Percentiles rank a stretch among this genome's conserved stretches.
Evolutionary conservation across 1,139 yeast genomes (phyloP).

Genomic region (Hemisphaericaspora subhashii): DNA sequence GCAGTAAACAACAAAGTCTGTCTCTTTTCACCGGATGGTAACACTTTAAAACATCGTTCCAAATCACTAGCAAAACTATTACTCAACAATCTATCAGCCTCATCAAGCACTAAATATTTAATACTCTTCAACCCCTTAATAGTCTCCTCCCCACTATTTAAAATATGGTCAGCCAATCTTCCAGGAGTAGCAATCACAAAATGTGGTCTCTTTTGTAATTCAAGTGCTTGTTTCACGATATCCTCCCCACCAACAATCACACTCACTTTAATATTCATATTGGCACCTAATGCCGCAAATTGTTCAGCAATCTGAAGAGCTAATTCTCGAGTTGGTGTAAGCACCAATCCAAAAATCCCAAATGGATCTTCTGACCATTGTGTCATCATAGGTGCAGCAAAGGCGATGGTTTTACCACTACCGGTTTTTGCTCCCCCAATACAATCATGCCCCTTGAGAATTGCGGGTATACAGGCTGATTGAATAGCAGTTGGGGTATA

Average conservation of each 20-base stretch:
- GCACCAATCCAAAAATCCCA: slow-evolving; percentile 84
- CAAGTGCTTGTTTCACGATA: slow-evolving; percentile 81
- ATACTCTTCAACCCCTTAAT: slow-evolving; percentile 74
- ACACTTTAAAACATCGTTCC: slow-evolving; percentile 62
- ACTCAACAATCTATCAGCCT: slow-evolving; percentile 89
- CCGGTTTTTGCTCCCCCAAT: slow-evolving; percentile 99
- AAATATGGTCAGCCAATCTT: slow-evolving; percentile 87
- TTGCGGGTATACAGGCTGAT: slow-evolving; percentile 82
- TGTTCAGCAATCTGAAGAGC: slow-evolving; percentile 98
- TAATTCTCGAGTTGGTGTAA: slow-evolving; percentile 94
- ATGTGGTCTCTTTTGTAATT: slow-evolving; percentile 82
- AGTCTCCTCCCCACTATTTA: slow-evolving; percentile 88
- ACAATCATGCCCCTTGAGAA: slow-evolving; percentile 81
- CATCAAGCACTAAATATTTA: slow-evolving; percentile 85
- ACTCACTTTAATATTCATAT: slow-evolving; percentile 76
- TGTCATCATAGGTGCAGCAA: slow-evolving; percentile 93
- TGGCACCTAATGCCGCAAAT: slow-evolving; percentile 87
- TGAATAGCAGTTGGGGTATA: slow-evolving; percentile 85
- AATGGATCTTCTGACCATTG: slow-evolving; percentile 94
- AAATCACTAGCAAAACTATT: slow-evolving; percentile 82
- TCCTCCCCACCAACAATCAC: slow-evolving; percentile 96
- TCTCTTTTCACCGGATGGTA: slow-evolving; percentile 71
- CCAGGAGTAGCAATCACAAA: slow-evolving; percentile 98
- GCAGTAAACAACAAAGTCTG: slow-evolving; percentile 94
- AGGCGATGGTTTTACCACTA: slow-evolving; percentile 96